A percentile compares a stretch with the other conserved stretches of the same genome.
phyloP scores from a whole-genome alignment of 768 basidiomycete genomes.

The Tephrocybe sp. region DNA sequence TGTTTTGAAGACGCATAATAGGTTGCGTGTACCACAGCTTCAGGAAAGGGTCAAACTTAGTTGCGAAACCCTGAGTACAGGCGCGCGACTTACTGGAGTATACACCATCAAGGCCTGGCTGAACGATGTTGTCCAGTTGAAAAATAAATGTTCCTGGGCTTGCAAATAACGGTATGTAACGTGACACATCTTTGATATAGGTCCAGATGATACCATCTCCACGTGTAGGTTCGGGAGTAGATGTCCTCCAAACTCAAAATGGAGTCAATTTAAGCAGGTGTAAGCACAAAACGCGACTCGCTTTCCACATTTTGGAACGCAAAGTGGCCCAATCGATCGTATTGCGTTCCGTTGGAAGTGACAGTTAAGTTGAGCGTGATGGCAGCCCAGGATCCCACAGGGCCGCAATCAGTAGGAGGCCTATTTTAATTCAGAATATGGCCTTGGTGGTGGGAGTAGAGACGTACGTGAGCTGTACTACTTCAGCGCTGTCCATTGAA shows the following conservation, averaged over 20 bases:
- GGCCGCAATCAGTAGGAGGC: slow-evolving; percentile 72
- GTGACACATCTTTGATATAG: slow-evolving; percentile 72
- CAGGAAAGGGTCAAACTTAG: neutral
- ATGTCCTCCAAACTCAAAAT: slow-evolving; percentile 70
- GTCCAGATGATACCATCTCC: slow-evolving; percentile 79
- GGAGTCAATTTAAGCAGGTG: neutral
- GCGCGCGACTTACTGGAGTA: slow-evolving; percentile 58
- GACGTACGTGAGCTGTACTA: slow-evolving; percentile 59
- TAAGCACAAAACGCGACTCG: slow-evolving; percentile 28
- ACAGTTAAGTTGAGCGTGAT: slow-evolving; percentile 77
- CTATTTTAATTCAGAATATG: slow-evolving; percentile 30
- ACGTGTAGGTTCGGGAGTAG: slow-evolving; percentile 71
- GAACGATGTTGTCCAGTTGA: slow-evolving; percentile 69
- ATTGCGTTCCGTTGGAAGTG: slow-evolving; percentile 77
- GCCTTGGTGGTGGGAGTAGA: neutral
- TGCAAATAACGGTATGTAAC: slow-evolving; percentile 69
- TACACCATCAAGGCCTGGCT: slow-evolving; percentile 57
- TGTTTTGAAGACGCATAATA: slow-evolving; percentile 60
- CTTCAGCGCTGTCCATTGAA: slow-evolving; percentile 48
- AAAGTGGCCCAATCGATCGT: slow-evolving; percentile 69
- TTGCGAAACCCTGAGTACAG: neutral
- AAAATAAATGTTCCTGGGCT: slow-evolving; percentile 69
- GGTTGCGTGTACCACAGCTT: slow-evolving; percentile 70
- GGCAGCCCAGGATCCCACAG: slow-evolving; percentile 70
- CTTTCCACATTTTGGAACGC: slow-evolving; percentile 80